These are phyloP conservation scores for Epichloe glyceriae DNA, from an alignment of 2,329 filamentous ascomycete species.

Conservation along the genomic window DNA sequence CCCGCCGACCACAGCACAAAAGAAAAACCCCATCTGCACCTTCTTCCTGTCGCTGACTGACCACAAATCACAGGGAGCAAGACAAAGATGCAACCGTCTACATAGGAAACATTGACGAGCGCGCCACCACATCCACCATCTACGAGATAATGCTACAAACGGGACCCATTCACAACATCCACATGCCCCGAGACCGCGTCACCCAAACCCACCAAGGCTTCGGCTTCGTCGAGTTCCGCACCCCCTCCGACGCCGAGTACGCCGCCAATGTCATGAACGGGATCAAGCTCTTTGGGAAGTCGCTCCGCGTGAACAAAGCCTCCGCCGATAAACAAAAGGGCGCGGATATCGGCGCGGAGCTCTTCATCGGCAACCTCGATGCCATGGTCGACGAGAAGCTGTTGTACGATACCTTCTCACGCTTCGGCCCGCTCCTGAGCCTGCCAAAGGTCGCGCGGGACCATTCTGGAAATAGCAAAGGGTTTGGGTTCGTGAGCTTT, in stretches of 20 bases:
- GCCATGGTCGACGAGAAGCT: constrained; percentile 90
- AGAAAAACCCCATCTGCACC: not conserved
- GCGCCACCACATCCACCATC: constrained; percentile 76
- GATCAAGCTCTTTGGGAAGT: constrained; percentile 83
- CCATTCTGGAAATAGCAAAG: constrained; percentile 77
- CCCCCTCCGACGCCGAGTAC: constrained; percentile 91
- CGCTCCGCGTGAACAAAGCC: constrained; percentile 90
- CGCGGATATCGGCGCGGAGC: constrained; percentile 86
- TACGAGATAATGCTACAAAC: constrained; percentile 99
- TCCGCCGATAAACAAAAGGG: constrained; percentile 86
- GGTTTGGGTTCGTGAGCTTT: constrained; percentile 92
- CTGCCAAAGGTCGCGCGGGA: constrained; percentile 88
- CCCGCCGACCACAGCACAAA: not conserved
- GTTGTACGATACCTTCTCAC: constrained; percentile 84
- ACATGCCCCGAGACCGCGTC: constrained; percentile 95
- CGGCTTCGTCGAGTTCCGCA: constrained; percentile 97
- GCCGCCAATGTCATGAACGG: constrained; percentile 95
- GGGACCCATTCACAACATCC: constrained; percentile 93
- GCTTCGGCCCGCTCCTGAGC: constrained; percentile 75
- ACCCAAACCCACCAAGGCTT: constrained; percentile 95
- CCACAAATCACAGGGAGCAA: constrained; percentile 59
- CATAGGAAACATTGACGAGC: constrained; percentile 96
- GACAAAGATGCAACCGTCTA: constrained; percentile 98
- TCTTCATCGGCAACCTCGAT: constrained; percentile 94
- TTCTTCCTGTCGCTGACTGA: not conserved